Evolutionary conservation across 2,329 filamentous ascomycete genomes (phyloP).

Genomic region (Fusarium anthophilum): DNA sequence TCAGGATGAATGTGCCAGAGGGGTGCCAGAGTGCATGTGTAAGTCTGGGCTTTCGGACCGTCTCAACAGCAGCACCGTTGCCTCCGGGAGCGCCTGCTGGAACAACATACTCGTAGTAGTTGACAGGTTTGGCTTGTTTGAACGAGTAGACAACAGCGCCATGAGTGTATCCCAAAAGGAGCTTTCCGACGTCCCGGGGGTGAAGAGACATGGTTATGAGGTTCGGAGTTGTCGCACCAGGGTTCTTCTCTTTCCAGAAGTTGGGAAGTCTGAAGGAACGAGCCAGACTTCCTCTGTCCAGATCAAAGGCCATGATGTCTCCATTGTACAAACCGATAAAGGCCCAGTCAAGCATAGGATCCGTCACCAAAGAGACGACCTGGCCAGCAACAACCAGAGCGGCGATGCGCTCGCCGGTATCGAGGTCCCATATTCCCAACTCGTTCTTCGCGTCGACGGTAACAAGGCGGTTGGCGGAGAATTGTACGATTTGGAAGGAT

Average conservation of each 20-base stretch:
- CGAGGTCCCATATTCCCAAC: slow-evolving; percentile 82
- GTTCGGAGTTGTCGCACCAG: slow-evolving; percentile 66
- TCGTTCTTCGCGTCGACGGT: slow-evolving; percentile 89
- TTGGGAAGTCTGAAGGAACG: slow-evolving; percentile 85
- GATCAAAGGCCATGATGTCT: slow-evolving; percentile 90
- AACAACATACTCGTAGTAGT: slow-evolving; percentile 85
- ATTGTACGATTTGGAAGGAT: slow-evolving; percentile 81
- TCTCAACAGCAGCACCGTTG: slow-evolving; percentile 70
- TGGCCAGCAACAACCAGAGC: slow-evolving; percentile 80
- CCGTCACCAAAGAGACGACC: slow-evolving; percentile 78
- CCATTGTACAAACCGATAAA: slow-evolving; percentile 85
- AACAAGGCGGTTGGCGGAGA: slow-evolving; percentile 86
- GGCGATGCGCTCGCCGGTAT: slow-evolving; percentile 71
- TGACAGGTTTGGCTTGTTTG: slow-evolving; percentile 83
- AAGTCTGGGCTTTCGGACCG: slow-evolving; percentile 74
- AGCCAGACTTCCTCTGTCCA: slow-evolving; percentile 78
- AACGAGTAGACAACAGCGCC: slow-evolving; percentile 93
- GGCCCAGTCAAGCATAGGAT: slow-evolving; percentile 93
- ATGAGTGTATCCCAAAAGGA: slow-evolving; percentile 89
- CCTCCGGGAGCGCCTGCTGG: slow-evolving; percentile 86
- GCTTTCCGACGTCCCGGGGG: slow-evolving; percentile 88
- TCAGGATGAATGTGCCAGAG: slow-evolving; percentile 87
- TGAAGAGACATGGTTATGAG: slow-evolving; percentile 86
- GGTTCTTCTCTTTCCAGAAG: slow-evolving; percentile 81
- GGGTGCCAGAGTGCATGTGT: slow-evolving; percentile 94